Conservation (phyloP, 1,284 basidiomycete species). For the Chiua sp. region DNA sequence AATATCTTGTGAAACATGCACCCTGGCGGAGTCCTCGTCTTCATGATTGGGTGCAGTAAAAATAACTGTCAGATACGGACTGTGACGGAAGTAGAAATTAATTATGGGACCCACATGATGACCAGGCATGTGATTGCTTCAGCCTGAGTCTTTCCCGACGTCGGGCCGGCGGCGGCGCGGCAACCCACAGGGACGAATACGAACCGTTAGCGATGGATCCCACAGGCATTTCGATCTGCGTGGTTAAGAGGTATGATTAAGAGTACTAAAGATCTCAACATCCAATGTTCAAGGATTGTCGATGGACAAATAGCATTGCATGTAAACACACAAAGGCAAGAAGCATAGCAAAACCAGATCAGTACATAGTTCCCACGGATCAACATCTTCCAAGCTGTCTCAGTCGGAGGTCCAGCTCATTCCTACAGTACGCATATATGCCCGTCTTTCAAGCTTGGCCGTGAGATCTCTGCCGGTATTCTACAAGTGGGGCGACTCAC, state of each 20-base stretch:
- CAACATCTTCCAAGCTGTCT: too few species aligned
- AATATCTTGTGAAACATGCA: slow-evolving; percentile 78
- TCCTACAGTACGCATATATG: too few species aligned
- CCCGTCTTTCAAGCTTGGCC: too few species aligned
- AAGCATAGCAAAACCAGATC: too few species aligned
- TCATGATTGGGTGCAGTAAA: slow-evolving; percentile 57
- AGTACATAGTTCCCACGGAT: too few species aligned
- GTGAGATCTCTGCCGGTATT: too few species aligned
- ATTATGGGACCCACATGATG: slow-evolving; percentile 88
- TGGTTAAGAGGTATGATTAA: slow-evolving; percentile 49
- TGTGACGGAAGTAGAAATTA: slow-evolving; percentile 76
- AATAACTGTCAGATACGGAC: slow-evolving; percentile 30
- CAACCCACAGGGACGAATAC: slow-evolving; percentile 87
- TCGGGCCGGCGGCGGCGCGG: slow-evolving; percentile 27
- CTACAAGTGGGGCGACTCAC: too few species aligned
- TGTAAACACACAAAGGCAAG: too few species aligned
- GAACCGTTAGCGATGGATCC: slow-evolving; percentile 91
- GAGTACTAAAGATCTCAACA: not conserved
- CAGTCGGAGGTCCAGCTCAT: too few species aligned
- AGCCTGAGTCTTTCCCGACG: slow-evolving; percentile 82
- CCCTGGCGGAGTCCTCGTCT: slow-evolving; percentile 60
- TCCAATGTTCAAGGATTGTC: too few species aligned
- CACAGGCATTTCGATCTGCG: slow-evolving; percentile 80
- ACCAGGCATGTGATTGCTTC: slow-evolving; percentile 87
- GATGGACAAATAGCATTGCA: too few species aligned